A percentile compares a stretch with the other conserved stretches of the same genome.
phyloP scores from a whole-genome alignment of 2,329 filamentous ascomycete species.

The Bipolaris sorokiniana region DNA sequence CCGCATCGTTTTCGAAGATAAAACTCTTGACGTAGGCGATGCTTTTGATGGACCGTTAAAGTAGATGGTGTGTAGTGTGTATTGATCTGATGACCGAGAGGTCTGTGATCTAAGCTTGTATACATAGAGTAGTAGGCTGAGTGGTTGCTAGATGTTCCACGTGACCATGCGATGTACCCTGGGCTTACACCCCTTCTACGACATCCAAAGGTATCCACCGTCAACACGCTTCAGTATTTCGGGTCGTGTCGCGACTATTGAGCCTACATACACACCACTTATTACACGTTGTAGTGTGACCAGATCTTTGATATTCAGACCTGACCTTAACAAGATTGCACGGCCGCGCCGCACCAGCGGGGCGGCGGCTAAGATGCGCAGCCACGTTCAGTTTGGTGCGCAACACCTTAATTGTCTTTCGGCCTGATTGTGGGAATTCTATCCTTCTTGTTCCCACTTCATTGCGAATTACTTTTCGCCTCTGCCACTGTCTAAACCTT shows the following conservation, averaged over 20 bases:
- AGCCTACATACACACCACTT: not conserved
- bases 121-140: not conserved
- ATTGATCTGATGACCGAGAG: not conserved
- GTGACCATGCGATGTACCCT: not conserved
- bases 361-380: constrained; percentile 16
- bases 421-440: constrained; percentile 14
- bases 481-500: constrained; percentile 3
- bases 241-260: not conserved
- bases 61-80: not conserved
- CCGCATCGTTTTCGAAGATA: too few species aligned
- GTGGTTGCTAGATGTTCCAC: not conserved
- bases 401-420: constrained; percentile 8
- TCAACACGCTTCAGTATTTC: not conserved
- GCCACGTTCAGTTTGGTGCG: not conserved
- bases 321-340: not conserved
- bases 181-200: not conserved
- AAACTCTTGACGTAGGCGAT: too few species aligned
- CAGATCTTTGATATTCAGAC: not conserved
- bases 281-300: not conserved
- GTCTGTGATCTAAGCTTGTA: constrained; percentile 1
- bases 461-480: constrained; percentile 2
- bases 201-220: not conserved
- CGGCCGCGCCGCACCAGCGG: constrained; percentile 1
- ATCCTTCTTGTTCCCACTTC: constrained; percentile 6
- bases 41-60: too few species aligned